phyloP scores from a whole-genome alignment of 2,329 filamentous ascomycete species.

The Lomentospora prolificans region DNA sequence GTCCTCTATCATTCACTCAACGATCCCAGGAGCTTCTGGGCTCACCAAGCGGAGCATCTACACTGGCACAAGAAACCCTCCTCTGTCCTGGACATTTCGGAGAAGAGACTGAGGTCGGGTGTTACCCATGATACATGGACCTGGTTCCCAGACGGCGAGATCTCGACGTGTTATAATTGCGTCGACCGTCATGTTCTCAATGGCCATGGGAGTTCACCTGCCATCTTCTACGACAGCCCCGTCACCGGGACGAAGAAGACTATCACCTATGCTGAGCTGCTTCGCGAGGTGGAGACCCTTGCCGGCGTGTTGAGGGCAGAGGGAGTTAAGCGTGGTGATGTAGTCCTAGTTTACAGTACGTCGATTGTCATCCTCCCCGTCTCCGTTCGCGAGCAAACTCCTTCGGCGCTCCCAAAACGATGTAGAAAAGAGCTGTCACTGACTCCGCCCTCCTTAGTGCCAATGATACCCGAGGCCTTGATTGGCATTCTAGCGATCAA shows the following conservation, averaged over 20 bases:
- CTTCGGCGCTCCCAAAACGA: too few species aligned
- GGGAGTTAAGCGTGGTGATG: conserved; percentile 73
- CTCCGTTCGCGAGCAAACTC: too few species aligned
- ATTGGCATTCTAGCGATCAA: conserved; percentile 75
- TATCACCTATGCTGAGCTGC: conserved; percentile 65
- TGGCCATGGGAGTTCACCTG: conserved; percentile 63
- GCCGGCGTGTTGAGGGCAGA: conserved; percentile 75
- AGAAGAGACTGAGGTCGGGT: conserved; percentile 54
- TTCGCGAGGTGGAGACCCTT: conserved; percentile 70
- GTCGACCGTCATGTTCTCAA: conserved; percentile 78
- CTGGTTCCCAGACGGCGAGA: conserved; percentile 84
- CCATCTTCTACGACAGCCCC: conserved; percentile 81
- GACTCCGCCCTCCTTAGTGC: too few species aligned
- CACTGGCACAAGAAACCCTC: conserved; percentile 73
- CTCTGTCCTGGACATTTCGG: conserved; percentile 46
- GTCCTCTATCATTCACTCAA: conserved; percentile 48
- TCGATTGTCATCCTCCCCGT: conserved; percentile 8
- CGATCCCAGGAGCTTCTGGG: conserved; percentile 69
- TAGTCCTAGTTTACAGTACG: conserved; percentile 82
- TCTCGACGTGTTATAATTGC: conserved; percentile 88
- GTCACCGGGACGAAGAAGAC: conserved; percentile 64
- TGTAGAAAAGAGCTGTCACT: too few species aligned
- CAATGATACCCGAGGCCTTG: conserved; percentile 87
- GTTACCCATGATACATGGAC: conserved; percentile 67
- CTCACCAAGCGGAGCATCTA: conserved; percentile 60